These are phyloP conservation scores for Xerocomellus dryophilus DNA, from an alignment of 768 basidiomycete genomes.

Conservation along the genomic window DNA sequence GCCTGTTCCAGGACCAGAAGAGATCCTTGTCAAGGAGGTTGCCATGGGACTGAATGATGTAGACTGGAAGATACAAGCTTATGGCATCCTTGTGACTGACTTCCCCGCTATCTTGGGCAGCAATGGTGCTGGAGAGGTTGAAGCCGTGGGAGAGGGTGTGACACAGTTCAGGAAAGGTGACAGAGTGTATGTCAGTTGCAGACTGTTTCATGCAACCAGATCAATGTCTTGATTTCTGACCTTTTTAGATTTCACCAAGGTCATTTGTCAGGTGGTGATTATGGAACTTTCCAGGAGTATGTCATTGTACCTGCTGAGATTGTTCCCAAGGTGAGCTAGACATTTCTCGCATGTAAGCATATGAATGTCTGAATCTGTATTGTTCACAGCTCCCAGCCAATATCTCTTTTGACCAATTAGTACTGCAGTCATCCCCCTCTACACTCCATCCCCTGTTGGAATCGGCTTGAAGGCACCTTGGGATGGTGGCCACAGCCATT, in stretches of 20 bases:
- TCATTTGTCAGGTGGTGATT: background rate
- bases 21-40: constrained; percentile 42
- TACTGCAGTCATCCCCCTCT: constrained; percentile 35
- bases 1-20: constrained; percentile 38
- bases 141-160: constrained; percentile 40
- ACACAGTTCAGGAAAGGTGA: constrained; percentile 36
- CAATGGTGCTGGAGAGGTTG: constrained; percentile 40
- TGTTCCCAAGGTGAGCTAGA: constrained; percentile 8
- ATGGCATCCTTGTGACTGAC: background rate
- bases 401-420: constrained; percentile 22
- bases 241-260: constrained; percentile 22
- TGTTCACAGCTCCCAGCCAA: constrained; percentile 35
- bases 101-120: constrained; percentile 39
- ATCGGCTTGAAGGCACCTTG: constrained; percentile 35
- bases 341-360: background rate
- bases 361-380: constrained; percentile 10
- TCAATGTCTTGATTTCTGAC: background rate
- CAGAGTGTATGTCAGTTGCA: constrained; percentile 10
- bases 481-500: constrained; percentile 29
- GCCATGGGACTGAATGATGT: constrained; percentile 44
- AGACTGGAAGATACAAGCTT: constrained; percentile 34
- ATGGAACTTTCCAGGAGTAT: constrained; percentile 30
- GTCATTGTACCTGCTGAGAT: constrained; percentile 22
- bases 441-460: constrained; percentile 25
- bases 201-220: background rate